Base-by-base conservation (phyloP, 1,139 yeast genomes). In the Zygosaccharomyces sapae region DNA sequence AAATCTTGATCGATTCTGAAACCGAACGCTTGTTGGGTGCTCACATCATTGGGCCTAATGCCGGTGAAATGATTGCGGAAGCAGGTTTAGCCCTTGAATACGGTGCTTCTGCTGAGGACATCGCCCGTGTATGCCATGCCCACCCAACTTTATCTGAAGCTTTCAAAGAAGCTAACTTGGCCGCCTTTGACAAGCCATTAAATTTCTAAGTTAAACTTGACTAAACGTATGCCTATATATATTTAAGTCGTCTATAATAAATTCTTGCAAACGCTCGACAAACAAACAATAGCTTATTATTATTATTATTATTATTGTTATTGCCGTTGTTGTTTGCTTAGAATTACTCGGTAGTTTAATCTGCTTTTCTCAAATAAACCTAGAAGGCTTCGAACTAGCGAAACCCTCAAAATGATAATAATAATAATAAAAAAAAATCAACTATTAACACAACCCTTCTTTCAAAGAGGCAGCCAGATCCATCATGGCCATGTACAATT, bases 11-110 rank as follows among this genome's bases (percentile, higher is more conserved):
- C 55, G 98, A 94, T 70, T 92, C 95, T 63, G 96, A 92, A 72
- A 90, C 98, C 54, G 96, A 94, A 74, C 82, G 98, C 69, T 80
- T 94, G 38, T 77, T 94, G 60, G 99, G 98, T 70, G 92, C 87
- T 55, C 99, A 94, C 75, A 92, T 94, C 69, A 84, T 90, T 61
- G 98, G 98, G 61, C 86, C 98, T 59, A 88, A 87, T 66, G 99
- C 99, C 50, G 98, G 99, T 73, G 99, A 94, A 77, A 88, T 94
- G 96, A 92, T 94, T 69, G 97, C 96, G 57, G 98, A 94, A 76
- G 97, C 90, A 54, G 96, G 95, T 58, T 79, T 94, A 67, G 99
- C 99, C 44, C 72, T 94, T 58, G 99, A 94, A 75, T 94, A 94
- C 73, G 99, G 99, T 71, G 99, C 98, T 47, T 83, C 95, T 43